Percentiles rank a stretch among this genome's conserved stretches.
phyloP scores from a whole-genome alignment of 495 filamentous ascomycete species.

The Penicillium angulare region DNA sequence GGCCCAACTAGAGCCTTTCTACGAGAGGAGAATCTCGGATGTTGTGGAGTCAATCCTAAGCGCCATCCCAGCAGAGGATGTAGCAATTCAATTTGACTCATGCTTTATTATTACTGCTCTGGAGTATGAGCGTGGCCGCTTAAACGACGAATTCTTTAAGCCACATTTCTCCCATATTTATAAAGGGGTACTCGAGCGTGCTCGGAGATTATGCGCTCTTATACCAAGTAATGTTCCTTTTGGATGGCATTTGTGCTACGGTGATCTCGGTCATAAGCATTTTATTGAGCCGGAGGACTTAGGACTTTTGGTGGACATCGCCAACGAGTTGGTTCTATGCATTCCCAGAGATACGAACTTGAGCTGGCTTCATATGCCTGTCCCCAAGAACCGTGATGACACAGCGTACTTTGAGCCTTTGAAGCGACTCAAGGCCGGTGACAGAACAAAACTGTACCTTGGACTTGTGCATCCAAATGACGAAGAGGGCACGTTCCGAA shows the following conservation, averaged over 20 bases:
- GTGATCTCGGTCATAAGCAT: slow-evolving; percentile 40
- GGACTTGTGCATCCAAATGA: slow-evolving; percentile 43
- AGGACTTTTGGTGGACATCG: slow-evolving; percentile 27
- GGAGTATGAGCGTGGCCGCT: slow-evolving; percentile 19
- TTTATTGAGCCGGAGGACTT: slow-evolving; percentile 40
- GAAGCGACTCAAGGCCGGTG: slow-evolving; percentile 21
- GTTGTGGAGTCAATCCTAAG: slow-evolving; percentile 31
- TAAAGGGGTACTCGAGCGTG: slow-evolving; percentile 34
- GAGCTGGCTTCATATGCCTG: slow-evolving; percentile 44
- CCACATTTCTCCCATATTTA: slow-evolving; percentile 33
- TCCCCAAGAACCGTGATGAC: slow-evolving; percentile 36
- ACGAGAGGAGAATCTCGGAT: slow-evolving; percentile 33
- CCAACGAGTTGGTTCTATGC: slow-evolving; percentile 13
- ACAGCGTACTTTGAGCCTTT: slow-evolving; percentile 29
- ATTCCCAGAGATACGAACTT: slow-evolving; percentile 5
- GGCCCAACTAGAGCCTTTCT: slow-evolving; percentile 34
- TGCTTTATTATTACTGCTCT: slow-evolving; percentile 34
- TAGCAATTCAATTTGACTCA: slow-evolving; percentile 46
- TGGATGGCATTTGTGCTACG: slow-evolving; percentile 48
- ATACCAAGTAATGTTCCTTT: slow-evolving; percentile 35
- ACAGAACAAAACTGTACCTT: slow-evolving; percentile 23
- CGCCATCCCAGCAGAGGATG: slow-evolving; percentile 36
- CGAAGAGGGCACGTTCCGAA: slow-evolving; percentile 33
- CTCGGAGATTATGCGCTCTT: slow-evolving; percentile 20
- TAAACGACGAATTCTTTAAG: slow-evolving; percentile 11